Conservation (phyloP, 2,329 filamentous ascomycete genomes). For the Grosmannia serpens region DNA sequence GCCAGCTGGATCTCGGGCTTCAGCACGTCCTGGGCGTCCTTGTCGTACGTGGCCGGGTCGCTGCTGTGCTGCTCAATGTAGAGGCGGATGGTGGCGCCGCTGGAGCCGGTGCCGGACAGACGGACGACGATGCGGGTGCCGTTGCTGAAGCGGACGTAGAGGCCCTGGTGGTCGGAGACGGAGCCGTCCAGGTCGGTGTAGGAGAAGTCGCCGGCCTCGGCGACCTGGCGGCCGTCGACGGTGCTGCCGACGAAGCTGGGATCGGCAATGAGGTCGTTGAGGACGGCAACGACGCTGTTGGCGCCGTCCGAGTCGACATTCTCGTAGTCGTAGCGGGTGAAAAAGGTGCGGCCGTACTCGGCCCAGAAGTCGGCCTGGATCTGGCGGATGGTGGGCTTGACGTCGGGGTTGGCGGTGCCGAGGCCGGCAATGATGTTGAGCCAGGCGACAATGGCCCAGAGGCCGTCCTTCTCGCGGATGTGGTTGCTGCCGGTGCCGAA, state of each 20-base stretch:
- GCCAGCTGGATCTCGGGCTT: slow-evolving; percentile 81
- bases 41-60: slow-evolving; percentile 63
- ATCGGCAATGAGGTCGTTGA: slow-evolving; percentile 68
- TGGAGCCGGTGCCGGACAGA: slow-evolving; percentile 88
- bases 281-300: slow-evolving; percentile 74
- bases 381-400: slow-evolving; percentile 83
- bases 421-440: slow-evolving; percentile 96
- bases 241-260: slow-evolving; percentile 68
- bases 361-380: slow-evolving; percentile 98
- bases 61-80: slow-evolving; percentile 94
- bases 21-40: slow-evolving; percentile 88
- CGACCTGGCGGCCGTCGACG: slow-evolving; percentile 71
- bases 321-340: slow-evolving; percentile 98
- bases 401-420: slow-evolving; percentile 65
- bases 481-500: slow-evolving; percentile 98
- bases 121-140: slow-evolving; percentile 92
- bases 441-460: slow-evolving; percentile 97
- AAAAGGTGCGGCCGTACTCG: slow-evolving; percentile 93
- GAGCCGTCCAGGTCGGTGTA: slow-evolving; percentile 98
- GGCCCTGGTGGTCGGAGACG: slow-evolving; percentile 88
- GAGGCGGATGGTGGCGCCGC: slow-evolving; percentile 88
- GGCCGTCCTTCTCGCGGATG: slow-evolving; percentile 96
- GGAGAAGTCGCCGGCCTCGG: slow-evolving; percentile 88
- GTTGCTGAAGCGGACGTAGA: slow-evolving; percentile 89
- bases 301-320: slow-evolving; percentile 85